These are phyloP conservation scores for Phialophora chinensis DNA, from an alignment of 2,329 filamentous ascomycete genomes.

Conservation along the genomic window DNA sequence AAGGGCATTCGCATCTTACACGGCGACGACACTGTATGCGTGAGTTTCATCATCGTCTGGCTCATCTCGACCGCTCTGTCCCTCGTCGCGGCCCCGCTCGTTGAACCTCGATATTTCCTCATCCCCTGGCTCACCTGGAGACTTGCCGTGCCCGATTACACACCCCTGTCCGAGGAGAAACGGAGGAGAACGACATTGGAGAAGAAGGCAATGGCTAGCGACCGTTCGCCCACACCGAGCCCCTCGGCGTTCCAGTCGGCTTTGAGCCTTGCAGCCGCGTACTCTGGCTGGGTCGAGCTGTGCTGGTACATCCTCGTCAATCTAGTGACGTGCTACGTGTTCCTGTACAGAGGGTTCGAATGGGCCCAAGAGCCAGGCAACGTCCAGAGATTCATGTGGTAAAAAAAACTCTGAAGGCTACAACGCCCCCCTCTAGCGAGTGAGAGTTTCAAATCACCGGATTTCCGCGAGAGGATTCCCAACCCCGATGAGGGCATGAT, in stretches of 20 bases:
- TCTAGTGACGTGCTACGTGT: conserved; percentile 59
- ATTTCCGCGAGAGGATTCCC: not conserved
- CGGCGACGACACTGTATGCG: conserved; percentile 42
- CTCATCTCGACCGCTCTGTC: conserved; percentile 76
- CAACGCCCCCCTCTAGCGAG: too few relatives aligned
- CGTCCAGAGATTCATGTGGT: conserved; percentile 68
- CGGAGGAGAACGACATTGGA: conserved; percentile 9
- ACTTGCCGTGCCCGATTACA: conserved; percentile 65
- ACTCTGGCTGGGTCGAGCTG: conserved; percentile 59
- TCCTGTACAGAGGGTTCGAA: conserved; percentile 62
- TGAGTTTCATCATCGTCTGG: conserved; percentile 65
- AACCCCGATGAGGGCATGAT: not conserved
- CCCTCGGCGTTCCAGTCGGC: conserved; percentile 18
- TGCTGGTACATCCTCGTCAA: conserved; percentile 64
- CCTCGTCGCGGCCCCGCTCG: conserved; percentile 84
- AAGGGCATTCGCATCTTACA: conserved; percentile 31
- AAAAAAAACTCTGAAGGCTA: conserved; percentile 13
- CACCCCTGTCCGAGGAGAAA: conserved; percentile 15
- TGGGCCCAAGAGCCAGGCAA: conserved; percentile 65
- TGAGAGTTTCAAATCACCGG: not conserved
- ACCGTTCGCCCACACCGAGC: conserved; percentile 36
- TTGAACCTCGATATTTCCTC: conserved; percentile 96
- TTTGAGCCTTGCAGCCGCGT: conserved; percentile 40
- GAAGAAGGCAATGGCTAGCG: conserved; percentile 29
- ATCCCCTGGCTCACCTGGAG: conserved; percentile 94